phyloP scores from a whole-genome alignment of 1,284 basidiomycete genomes.

The Macrocystidia cucumis region DNA sequence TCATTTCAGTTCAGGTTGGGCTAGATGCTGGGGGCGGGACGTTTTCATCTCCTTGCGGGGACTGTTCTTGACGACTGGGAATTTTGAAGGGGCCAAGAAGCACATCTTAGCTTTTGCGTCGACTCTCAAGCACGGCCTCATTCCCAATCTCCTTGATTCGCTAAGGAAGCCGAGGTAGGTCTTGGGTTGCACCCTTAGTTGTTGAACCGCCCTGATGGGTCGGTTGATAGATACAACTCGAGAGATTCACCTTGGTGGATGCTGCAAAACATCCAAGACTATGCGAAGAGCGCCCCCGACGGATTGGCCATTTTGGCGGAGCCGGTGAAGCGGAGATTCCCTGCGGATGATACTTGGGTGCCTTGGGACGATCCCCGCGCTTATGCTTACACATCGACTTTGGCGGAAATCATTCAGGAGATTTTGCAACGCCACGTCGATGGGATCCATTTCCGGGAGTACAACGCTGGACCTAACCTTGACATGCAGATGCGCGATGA shows the following conservation, averaged over 20 bases:
- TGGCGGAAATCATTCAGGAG: conserved; percentile 95
- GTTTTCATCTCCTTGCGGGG: conserved; percentile 92
- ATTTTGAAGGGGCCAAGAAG: conserved; percentile 75
- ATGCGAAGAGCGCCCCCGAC: conserved; percentile 77
- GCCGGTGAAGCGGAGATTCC: conserved; percentile 86
- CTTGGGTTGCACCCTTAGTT: conserved; percentile 12
- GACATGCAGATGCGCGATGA: conserved; percentile 93
- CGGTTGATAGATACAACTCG: conserved; percentile 67
- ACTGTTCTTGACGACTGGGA: conserved; percentile 87
- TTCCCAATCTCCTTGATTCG: conserved; percentile 91
- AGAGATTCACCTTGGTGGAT: conserved; percentile 98
- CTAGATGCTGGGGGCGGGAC: conserved; percentile 94
- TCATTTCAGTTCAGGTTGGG: conserved; percentile 89
- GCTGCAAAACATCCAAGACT: conserved; percentile 97
- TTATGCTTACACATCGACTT: conserved; percentile 71
- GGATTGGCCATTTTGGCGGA: conserved; percentile 80
- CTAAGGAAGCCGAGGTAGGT: conserved; percentile 72
- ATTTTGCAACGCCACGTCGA: conserved; percentile 90
- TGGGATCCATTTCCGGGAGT: conserved; percentile 92
- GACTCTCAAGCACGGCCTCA: conserved; percentile 82
- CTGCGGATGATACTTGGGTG: conserved; percentile 90
- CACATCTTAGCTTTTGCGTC: conserved; percentile 90
- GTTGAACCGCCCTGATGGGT: conserved; percentile 9
- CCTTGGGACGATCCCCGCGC: conserved; percentile 84
- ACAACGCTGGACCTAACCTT: conserved; percentile 93